Evolutionary conservation across 345 rosid species (phyloP), one percentile per base, ranked within the genome.

Genomic region (Corymbia maculata): DNA sequence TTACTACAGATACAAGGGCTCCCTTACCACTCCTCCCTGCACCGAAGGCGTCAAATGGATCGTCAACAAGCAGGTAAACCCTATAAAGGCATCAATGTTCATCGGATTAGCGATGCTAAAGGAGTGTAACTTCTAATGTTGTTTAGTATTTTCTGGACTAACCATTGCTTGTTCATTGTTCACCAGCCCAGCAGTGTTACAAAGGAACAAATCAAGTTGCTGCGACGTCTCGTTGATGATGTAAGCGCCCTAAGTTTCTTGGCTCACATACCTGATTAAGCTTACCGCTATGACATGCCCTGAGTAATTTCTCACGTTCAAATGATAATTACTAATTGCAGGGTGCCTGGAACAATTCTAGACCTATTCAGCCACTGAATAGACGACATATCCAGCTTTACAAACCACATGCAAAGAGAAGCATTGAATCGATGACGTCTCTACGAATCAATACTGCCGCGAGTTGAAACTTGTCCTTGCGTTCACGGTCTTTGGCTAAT

Each of bases 1-100:
- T 42, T 92, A 93, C 86, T 96, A 94, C 88, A 94, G 95, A 88
- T 96, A 97, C 89, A 55, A 68, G 21, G 99, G 99, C 64, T 97
- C 99, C 7, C 96, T 97, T 70, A 95, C 99, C 2, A 90, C 92
- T 52, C 97, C 99, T 91, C 98, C 98, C 75, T 97, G 98, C 89
- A 93, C 97, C 6, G 93, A 97, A 93, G 95, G 93, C 86, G 97
- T 97, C 86, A 90, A 87, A 87, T 95, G 98, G 98, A 94, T 91
- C 89, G 91, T 96, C 86, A 86, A 92, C 92, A 88, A 87, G 84
- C 88, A 92, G 93, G 97, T 97, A 44, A 55, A 52, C n/a, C n/a
- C 53, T 22, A 16, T 36, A 9, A 8, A 1, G 16, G 17, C 5
- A 21, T 30, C 16, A 17, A 32, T 88, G 36, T 85, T 80, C 79